phyloP scores from a whole-genome alignment of 306 rosid species.

The Inga laurina region DNA sequence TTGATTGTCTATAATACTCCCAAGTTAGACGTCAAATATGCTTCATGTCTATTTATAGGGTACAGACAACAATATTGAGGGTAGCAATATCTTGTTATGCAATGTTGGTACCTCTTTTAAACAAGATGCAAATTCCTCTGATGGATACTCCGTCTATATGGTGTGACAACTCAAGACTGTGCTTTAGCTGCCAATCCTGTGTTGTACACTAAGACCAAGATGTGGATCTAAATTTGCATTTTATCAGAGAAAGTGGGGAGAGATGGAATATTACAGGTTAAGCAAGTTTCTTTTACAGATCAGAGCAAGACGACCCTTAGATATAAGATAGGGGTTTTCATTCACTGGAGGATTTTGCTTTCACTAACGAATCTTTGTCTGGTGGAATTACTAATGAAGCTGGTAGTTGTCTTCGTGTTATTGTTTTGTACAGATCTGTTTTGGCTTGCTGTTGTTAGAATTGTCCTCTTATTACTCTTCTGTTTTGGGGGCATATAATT shows the following conservation, averaged over 20 bases:
- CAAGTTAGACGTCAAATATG: too few relatives aligned
- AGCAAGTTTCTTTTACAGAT: neutral
- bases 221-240: neutral
- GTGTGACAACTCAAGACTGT: too few relatives aligned
- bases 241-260: neutral
- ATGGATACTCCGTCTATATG: too few relatives aligned
- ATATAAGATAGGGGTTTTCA: neutral
- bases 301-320: neutral
- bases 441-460: neutral
- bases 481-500: neutral
- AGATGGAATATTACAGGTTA: neutral
- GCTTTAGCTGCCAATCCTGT: too few relatives aligned
- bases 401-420: neutral
- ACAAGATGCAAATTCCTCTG: too few relatives aligned
- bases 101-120: too few relatives aligned
- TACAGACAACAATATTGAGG: too few relatives aligned
- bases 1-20: too few relatives aligned
- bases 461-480: neutral
- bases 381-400: neutral
- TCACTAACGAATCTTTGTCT: neutral
- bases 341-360: neutral
- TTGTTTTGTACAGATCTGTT: neutral
- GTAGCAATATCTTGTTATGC: too few relatives aligned
- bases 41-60: too few relatives aligned
- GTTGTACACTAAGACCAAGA: too few relatives aligned